Conservation (phyloP, 2,329 filamentous ascomycete species). For the Malbranchea cinnamomea region DNA sequence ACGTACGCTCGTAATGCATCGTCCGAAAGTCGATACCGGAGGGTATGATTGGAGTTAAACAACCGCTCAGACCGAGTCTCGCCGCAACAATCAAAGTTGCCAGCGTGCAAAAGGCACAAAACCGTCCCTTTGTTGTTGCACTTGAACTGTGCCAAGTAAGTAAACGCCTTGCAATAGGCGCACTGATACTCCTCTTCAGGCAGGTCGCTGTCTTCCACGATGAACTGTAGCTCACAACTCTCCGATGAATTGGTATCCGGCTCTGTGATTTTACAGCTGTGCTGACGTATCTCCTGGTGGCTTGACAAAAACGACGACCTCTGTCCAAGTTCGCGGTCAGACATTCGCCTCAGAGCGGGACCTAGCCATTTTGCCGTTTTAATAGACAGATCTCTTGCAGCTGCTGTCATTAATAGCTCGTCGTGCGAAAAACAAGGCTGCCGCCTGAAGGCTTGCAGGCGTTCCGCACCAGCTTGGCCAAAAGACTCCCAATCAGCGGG, state of each 20-base stretch:
- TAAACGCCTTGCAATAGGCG: conserved; percentile 78
- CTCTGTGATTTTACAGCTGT: conserved; percentile 40
- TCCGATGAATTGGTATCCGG: conserved; percentile 26
- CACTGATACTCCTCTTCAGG: conserved; percentile 90
- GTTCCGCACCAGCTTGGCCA: conserved; percentile 70
- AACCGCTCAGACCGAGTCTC: conserved; percentile 51
- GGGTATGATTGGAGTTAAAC: conserved; percentile 51
- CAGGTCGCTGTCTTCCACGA: conserved; percentile 57
- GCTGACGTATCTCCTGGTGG: conserved; percentile 42
- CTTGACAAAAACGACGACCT: conserved; percentile 53
- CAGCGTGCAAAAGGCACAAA: conserved; percentile 70
- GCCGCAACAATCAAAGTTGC: conserved; percentile 66
- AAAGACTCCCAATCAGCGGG: conserved; percentile 90
- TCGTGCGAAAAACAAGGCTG: conserved; percentile 97
- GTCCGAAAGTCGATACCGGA: conserved; percentile 64
- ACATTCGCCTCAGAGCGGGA: conserved; percentile 68
- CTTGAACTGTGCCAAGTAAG: conserved; percentile 78
- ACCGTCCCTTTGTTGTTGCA: conserved; percentile 71
- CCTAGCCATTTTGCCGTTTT: conserved; percentile 91
- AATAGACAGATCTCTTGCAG: conserved; percentile 64
- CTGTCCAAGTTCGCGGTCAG: conserved; percentile 54
- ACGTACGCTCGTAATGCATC: conserved; percentile 52
- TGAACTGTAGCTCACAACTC: conserved; percentile 43
- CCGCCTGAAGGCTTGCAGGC: conserved; percentile 72
- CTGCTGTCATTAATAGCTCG: conserved; percentile 81